These are phyloP conservation scores for sunflower (Helianthus annuus) DNA, from an alignment of 129 eudicot species.

Conservation along the genomic window HanXRQr2.0-SUNRISE NC_035433.2:82968429-82968928, in stretches of 20 bases:
- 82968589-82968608: constrained; percentile 34
- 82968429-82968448: no score
- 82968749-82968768: constrained; percentile 1
- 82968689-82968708: constrained; percentile 10
- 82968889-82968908: constrained; percentile 15
- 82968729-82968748: constrained; percentile 15
- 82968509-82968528: not conserved
- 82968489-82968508: no score
- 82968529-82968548: constrained; percentile 30
- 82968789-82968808: not conserved
- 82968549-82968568: constrained; percentile 34
- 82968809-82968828: constrained; percentile 12
- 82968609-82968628: constrained; percentile 37
- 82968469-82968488: no score
- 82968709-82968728: not conserved
- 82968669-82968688: constrained; percentile 24
- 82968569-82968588: constrained; percentile 22
- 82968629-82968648: constrained; percentile 11
- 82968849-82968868: constrained; percentile 13
- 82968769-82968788: not conserved
- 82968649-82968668: constrained; percentile 13
- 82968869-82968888: constrained; percentile 26
- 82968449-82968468: no score
- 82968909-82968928: constrained; percentile 22
- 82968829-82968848: constrained; percentile 13